Evolutionary conservation across 2,329 filamentous ascomycete species (phyloP), one percentile per base, ranked within the genome.

Genomic region (Emmonsiellopsis sp.): DNA sequence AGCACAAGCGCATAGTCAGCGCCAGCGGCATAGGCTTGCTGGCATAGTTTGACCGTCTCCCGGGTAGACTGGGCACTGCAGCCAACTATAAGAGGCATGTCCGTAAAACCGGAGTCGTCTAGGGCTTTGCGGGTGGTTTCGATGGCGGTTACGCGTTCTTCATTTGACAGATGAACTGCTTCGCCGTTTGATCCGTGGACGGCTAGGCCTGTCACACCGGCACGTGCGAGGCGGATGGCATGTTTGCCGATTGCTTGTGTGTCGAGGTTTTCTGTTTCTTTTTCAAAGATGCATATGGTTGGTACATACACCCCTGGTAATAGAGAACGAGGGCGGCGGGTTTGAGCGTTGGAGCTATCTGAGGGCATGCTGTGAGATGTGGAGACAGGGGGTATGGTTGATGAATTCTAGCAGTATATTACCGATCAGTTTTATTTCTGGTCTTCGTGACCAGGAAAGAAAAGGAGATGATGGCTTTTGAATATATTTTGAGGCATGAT

Each of bases 101-200:
- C 73, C 45, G 74, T 67, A 76, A 88, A 93, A 53, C 88, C 89
- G 32, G 89, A 87, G 48, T 83, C 85, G 67, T 93, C 86, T 48
- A 95, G 80, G n/a, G 89, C 88, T 66, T 89, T 84, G 54, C 89
- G 83, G 8, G 88, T 92, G 51, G 88, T 86, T 64, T 77, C 77
- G 16, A 86, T 92, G 59, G 94, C 84, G 32, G 81, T 80, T 47
- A 82, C 70, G 69, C 90, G 90, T 72, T 95, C 89, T 58, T 85
- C 81, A 44, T 82, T 80, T 51, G 85, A 87, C 63, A 91, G 84
- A 75, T 94, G 89, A 52, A 89, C 86, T 26, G 89, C 89, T 75
- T 95, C 89, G 57, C 89, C 89, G 71, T 94, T 95, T 61, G 89
- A 93, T 57, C 89, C 89, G 85, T 93, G 89, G 61, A 85, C 85